phyloP scores from a whole-genome alignment of 2,329 filamentous ascomycete species.

The Botrytis galanthina region DNA sequence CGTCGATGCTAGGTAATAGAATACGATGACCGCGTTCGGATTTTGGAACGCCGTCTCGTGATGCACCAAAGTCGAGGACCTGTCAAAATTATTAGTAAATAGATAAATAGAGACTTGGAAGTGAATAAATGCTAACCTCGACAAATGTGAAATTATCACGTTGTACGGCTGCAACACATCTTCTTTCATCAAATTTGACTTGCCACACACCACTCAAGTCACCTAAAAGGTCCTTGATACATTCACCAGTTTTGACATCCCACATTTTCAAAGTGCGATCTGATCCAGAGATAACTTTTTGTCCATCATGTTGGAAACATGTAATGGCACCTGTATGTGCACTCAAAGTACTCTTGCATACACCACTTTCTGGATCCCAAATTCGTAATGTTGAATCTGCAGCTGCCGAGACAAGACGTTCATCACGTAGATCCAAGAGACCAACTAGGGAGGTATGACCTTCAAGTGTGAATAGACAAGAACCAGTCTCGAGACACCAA shows the following conservation, averaged over 20 bases:
- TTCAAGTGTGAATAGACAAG: conserved; percentile 84
- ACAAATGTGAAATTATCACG: conserved; percentile 90
- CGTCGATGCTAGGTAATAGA: conserved; percentile 40
- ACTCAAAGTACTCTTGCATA: conserved; percentile 84
- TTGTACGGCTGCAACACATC: conserved; percentile 95
- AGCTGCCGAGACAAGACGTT: conserved; percentile 89
- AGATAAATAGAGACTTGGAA: neutral
- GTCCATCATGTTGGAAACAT: conserved; percentile 95
- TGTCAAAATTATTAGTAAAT: conserved; percentile 45
- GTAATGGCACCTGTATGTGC: conserved; percentile 97
- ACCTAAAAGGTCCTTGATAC: conserved; percentile 86
- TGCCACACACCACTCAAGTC: conserved; percentile 98
- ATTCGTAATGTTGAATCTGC: conserved; percentile 94
- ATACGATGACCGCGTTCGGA: conserved; percentile 78
- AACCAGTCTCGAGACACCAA: conserved; percentile 87
- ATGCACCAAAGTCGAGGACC: conserved; percentile 96
- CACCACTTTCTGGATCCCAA: conserved; percentile 92
- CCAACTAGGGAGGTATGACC: conserved; percentile 92
- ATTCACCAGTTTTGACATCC: conserved; percentile 90
- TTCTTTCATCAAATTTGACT: conserved; percentile 92
- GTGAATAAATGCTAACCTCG: conserved; percentile 62
- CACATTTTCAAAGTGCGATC: conserved; percentile 98
- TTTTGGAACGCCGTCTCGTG: conserved; percentile 78
- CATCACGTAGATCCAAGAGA: conserved; percentile 82
- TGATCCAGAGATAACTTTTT: conserved; percentile 94